Evolutionary conservation across 2,329 filamentous ascomycete genomes (phyloP), one percentile per base, ranked within the genome.

Genomic region (Microcyclospora pomicola): DNA sequence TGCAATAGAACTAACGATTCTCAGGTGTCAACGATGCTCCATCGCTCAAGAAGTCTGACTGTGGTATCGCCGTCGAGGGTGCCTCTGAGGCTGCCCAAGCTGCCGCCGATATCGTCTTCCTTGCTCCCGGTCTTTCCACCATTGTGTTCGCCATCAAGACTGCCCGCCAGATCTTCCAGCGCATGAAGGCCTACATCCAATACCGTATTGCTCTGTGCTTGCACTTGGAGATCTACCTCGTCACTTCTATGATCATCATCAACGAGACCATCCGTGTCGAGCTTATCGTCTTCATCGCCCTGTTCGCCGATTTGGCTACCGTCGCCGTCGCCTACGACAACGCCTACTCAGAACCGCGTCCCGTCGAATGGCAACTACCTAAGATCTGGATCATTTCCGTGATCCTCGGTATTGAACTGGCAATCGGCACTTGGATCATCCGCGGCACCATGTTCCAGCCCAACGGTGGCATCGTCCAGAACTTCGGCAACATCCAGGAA

Each of bases 311-410:
- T 71, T 65, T 85, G 62, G 80, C 80, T 43, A 85, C 80, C 45
- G 80, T 85, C 48, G 80, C 80, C 42, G 75, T 84, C 41, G 80
- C 80, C 35, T 84, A 84, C 65, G 80, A 85, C 57, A 83, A 84
- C 58, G 80, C 80, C 34, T 76, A 82, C 65, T 82, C 76, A 52
- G 80, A 85, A 56, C 69, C 69, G 43, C 75, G 80, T 30, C 80
- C 80, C 11, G 80, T 84, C 52, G 80, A 84, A 61, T 85, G 80
- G 80, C 80, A 85, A 64, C 60, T 85, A 47, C 79, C 80, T 47
- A 85, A 84, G 71, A 84, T 84, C 57, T 84, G 80, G 80, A 71
- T 84, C 48, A 82, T 85, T 53, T 78, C 73, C 44, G 67, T 80
- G 48, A 64, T 80, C 42, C 72, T 84, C 36, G 80, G 80, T 59